phyloP scores from a whole-genome alignment of 192 early-diverging fungal genomes.

The Entrophospora sp. region DNA sequence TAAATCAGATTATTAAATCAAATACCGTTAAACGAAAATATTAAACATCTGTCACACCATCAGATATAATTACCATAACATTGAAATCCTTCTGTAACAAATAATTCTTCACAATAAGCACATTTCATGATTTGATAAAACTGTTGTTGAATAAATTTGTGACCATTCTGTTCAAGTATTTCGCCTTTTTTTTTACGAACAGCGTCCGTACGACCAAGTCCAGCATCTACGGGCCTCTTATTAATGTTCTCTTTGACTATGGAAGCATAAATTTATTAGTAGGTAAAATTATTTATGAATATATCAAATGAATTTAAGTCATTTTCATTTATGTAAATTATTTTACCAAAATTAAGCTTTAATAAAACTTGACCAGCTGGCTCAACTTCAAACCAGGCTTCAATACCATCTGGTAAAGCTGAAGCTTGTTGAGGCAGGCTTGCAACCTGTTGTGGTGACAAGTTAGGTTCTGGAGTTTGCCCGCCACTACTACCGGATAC shows the following conservation, averaged over 20 bases:
- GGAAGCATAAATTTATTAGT: too few species aligned
- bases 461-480: too few species aligned
- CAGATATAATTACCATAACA: conserved; percentile 63
- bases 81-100: conserved; percentile 84
- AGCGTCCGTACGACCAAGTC: conserved; percentile 68
- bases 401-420: conserved; percentile 46
- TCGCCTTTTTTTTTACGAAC: conserved; percentile 75
- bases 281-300: neutral
- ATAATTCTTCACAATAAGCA: conserved; percentile 88
- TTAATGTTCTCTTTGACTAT: conserved; percentile 44
- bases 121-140: conserved; percentile 99
- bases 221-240: conserved; percentile 44
- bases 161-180: conserved; percentile 81
- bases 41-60: neutral
- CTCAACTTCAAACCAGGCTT: conserved; percentile 88
- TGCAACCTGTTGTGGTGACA: too few species aligned
- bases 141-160: conserved; percentile 83
- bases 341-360: conserved; percentile 76
- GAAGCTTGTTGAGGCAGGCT: conserved; percentile 18
- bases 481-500: too few species aligned
- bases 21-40: neutral
- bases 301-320: neutral
- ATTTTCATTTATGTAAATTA: too few species aligned
- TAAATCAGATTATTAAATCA: conserved; percentile 3
- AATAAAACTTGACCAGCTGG: conserved; percentile 83